Conservation (phyloP, 345 rosid species). For the Kernera saxatilis region DNA sequence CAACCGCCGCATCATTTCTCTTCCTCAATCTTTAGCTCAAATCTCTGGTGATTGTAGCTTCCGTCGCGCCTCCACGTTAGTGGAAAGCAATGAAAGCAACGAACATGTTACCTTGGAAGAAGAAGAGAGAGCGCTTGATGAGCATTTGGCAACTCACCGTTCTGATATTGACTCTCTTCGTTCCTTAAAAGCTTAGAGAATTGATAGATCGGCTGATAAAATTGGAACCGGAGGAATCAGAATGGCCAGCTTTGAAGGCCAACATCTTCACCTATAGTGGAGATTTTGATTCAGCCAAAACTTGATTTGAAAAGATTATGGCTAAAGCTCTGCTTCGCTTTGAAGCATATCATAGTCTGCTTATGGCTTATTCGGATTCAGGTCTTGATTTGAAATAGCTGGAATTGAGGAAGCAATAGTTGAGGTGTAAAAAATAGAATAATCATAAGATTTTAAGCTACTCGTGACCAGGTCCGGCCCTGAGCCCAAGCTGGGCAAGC, state of each 20-base stretch:
- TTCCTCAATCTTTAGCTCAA: conserved; percentile 42
- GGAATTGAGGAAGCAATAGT: conserved; percentile 60
- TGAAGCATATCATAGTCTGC: conserved; percentile 86
- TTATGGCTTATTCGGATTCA: conserved; percentile 60
- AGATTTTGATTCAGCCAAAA: conserved; percentile 51
- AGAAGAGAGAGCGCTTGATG: conserved; percentile 50
- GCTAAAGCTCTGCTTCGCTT: conserved; percentile 67
- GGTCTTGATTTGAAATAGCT: conserved; percentile 47
- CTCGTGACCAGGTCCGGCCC: too few relatives aligned
- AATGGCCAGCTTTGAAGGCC: conserved; percentile 70
- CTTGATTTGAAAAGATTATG: conserved; percentile 59
- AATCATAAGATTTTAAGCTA: conserved; percentile 68
- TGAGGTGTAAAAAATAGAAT: conserved; percentile 61
- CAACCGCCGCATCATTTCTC: conserved; percentile 63
- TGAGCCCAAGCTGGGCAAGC: too few relatives aligned
- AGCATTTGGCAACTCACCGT: conserved; percentile 38
- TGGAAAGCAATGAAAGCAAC: conserved; percentile 35
- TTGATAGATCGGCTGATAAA: conserved; percentile 65
- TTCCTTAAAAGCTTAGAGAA: conserved; percentile 53
- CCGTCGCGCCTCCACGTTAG: conserved; percentile 32
- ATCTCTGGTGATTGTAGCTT: conserved; percentile 48
- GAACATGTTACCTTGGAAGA: conserved; percentile 37
- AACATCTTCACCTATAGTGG: conserved; percentile 61
- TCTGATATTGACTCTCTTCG: conserved; percentile 53
- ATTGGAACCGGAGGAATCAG: conserved; percentile 67